Percentiles rank a stretch among this genome's conserved stretches.
These are phyloP conservation scores for Exophiala bonariae DNA, from an alignment of 2,329 filamentous ascomycete genomes.

Conservation along the genomic window DNA sequence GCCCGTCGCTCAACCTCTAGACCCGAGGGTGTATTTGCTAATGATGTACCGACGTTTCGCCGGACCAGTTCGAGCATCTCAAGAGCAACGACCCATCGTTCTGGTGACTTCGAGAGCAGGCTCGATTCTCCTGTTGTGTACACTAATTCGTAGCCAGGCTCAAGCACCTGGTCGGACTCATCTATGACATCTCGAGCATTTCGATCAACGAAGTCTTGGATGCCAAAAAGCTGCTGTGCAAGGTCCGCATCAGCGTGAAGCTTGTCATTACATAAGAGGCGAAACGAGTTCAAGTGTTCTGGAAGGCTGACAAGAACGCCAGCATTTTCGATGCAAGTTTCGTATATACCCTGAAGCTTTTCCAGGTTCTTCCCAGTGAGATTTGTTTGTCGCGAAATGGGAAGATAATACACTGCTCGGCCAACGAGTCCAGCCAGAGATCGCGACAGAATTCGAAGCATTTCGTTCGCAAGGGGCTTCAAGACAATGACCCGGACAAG, in stretches of 20 bases:
- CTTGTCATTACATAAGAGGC: constrained; percentile 60
- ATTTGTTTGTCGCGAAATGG: constrained; percentile 44
- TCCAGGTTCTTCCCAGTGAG: constrained; percentile 34
- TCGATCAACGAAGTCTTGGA: constrained; percentile 47
- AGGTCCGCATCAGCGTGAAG: constrained; percentile 30
- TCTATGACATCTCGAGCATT: constrained; percentile 60
- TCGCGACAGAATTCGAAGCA: constrained; percentile 55
- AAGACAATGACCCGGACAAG: constrained; percentile 62
- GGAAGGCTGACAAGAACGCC: constrained; percentile 64
- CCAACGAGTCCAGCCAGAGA: constrained; percentile 47
- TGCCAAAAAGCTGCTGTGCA: constrained; percentile 39
- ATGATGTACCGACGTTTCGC: constrained; percentile 12
- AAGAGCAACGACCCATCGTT: constrained; percentile 60
- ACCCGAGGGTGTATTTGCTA: not conserved
- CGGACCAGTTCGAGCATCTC: constrained; percentile 36
- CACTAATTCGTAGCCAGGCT: constrained; percentile 60
- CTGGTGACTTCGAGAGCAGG: constrained; percentile 52
- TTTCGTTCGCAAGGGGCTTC: constrained; percentile 63
- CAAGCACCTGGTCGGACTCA: constrained; percentile 66
- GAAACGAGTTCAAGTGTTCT: constrained; percentile 64
- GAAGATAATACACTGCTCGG: constrained; percentile 47
- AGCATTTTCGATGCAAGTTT: constrained; percentile 49
- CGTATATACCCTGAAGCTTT: constrained; percentile 40
- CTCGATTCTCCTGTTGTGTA: constrained; percentile 61
- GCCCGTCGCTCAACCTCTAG: constrained; percentile 20